These are phyloP conservation scores for Pelargonium myrrhifolium DNA, from an alignment of 441 rosid genomes.

Conservation along the genomic window DNA sequence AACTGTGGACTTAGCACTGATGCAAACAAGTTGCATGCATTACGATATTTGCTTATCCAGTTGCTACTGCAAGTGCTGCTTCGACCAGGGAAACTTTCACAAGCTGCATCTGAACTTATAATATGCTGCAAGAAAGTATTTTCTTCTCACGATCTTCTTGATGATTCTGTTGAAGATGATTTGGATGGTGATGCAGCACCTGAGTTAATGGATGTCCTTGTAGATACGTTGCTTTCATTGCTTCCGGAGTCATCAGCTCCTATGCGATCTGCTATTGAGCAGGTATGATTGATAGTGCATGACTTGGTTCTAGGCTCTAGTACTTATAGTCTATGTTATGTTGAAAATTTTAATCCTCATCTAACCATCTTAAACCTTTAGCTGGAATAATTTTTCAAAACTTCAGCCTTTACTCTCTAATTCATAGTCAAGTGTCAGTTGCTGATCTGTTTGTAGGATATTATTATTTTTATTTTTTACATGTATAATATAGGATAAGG, in stretches of 20 bases:
- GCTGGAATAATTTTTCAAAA: not conserved
- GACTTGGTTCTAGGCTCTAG: not conserved
- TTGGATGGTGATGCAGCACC: slow-evolving; percentile 45
- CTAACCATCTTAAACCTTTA: not conserved
- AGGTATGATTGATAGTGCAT: slow-evolving; percentile 38
- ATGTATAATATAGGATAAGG: not conserved
- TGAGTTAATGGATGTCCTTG: slow-evolving; percentile 78
- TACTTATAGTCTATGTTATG: not conserved
- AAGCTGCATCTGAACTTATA: slow-evolving; percentile 62
- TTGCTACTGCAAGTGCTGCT: slow-evolving; percentile 79
- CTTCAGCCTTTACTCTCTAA: not conserved
- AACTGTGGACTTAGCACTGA: slow-evolving; percentile 34
- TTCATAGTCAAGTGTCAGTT: not conserved
- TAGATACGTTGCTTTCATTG: slow-evolving; percentile 78
- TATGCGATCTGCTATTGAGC: slow-evolving; percentile 78
- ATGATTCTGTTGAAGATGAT: slow-evolving; percentile 58
- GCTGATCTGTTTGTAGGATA: not conserved
- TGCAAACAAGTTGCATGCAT: slow-evolving; percentile 49
- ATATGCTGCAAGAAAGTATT: slow-evolving; percentile 81
- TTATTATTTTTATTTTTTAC: not conserved
- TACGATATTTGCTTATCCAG: slow-evolving; percentile 74
- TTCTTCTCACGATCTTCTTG: slow-evolving; percentile 40
- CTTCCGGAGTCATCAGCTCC: slow-evolving; percentile 88
- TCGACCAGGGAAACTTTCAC: slow-evolving; percentile 71
- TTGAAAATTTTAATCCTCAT: not conserved